These are phyloP conservation scores for Kluyveromyces dobzhanskii DNA, from an alignment of 805 yeast genomes.

Conservation along the genomic window DNA sequence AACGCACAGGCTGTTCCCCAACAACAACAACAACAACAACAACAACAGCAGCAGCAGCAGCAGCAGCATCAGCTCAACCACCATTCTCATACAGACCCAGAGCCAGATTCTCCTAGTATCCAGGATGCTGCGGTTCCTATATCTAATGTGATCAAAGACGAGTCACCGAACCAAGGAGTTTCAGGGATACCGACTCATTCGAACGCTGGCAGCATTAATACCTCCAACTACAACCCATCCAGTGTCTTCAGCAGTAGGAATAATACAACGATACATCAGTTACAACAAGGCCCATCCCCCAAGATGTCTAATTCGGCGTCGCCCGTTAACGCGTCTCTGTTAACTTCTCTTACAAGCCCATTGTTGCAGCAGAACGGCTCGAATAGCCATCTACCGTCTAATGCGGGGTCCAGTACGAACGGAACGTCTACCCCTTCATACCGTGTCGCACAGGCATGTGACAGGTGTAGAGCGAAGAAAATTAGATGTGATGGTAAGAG, in stretches of 20 bases:
- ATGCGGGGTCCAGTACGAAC: constrained; percentile 1
- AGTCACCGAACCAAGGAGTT: neutral
- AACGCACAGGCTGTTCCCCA: neutral
- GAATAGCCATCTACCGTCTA: neutral
- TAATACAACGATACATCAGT: neutral
- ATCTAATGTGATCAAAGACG: neutral
- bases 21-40: neutral
- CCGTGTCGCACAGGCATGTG: constrained; percentile 87
- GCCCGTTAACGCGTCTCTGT: neutral
- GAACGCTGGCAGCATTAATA: neutral
- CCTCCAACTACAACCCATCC: neutral
- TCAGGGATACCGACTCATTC: neutral
- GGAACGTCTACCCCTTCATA: constrained; percentile 30
- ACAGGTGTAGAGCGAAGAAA: constrained; percentile 55
- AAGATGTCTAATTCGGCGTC: constrained; percentile 1
- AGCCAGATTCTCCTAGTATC: neutral
- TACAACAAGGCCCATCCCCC: constrained; percentile 1
- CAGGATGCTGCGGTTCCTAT: neutral
- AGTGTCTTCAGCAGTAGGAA: neutral
- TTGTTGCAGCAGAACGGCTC: neutral
- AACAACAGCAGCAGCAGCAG: neutral
- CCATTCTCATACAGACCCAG: neutral
- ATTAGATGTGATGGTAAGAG: constrained; percentile 51
- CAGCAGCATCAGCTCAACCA: neutral
- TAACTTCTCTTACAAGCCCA: neutral